A percentile compares a stretch with the other conserved stretches of the same genome.
These are phyloP conservation scores for Nicotiana rustica DNA, from an alignment of 305 asterid genomes.

Conservation along the genomic window DNA sequence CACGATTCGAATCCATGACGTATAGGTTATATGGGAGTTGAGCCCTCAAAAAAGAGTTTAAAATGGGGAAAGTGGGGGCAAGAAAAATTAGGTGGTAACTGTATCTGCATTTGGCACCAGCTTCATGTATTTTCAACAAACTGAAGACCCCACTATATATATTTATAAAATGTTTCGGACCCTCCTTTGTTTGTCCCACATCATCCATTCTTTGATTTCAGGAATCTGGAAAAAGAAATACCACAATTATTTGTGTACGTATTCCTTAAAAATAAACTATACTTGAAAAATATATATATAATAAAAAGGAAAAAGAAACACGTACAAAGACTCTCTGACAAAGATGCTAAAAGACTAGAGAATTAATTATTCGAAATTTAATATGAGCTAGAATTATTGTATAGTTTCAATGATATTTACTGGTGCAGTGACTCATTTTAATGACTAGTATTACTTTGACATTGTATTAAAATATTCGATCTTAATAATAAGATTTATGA, in stretches of 20 bases:
- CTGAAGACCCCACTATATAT: not conserved
- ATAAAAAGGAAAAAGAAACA: too few species aligned
- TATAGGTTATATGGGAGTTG: too few species aligned
- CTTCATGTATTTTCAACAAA: slow-evolving; percentile 27
- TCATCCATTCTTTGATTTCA: slow-evolving; percentile 18
- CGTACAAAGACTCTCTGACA: not conserved
- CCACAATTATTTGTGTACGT: not conserved
- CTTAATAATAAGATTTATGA: not conserved
- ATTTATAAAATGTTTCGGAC: slow-evolving; percentile 10
- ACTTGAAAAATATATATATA: not conserved
- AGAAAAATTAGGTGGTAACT: not conserved
- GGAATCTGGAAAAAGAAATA: not conserved
- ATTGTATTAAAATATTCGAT: not conserved
- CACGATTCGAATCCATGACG: too few species aligned
- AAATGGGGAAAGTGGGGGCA: not conserved
- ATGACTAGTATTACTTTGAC: not conserved
- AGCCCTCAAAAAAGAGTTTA: not conserved
- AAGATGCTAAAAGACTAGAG: not conserved
- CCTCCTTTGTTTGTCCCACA: not conserved
- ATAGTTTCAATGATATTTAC: not conserved
- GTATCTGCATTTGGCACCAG: slow-evolving; percentile 24
- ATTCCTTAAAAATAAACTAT: not conserved
- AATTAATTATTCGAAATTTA: not conserved
- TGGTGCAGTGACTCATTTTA: not conserved
- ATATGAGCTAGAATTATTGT: not conserved